Conservation (phyloP, 2,329 filamentous ascomycete species). For the Phoma herbarum region DNA sequence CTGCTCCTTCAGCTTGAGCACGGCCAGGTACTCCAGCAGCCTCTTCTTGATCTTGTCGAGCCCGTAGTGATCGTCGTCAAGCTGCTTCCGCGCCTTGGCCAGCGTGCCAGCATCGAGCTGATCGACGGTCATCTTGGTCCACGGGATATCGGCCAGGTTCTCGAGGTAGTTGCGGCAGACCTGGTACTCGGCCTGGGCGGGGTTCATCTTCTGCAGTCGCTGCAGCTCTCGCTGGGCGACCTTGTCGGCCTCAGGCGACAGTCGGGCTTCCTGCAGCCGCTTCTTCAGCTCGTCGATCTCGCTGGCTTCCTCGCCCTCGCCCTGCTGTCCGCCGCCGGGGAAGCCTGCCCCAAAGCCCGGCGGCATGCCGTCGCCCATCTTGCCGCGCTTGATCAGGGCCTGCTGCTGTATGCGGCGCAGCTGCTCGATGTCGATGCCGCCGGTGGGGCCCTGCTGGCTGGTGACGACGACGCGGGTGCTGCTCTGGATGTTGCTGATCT, state of each 20-base stretch:
- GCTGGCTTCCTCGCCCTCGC: conserved; percentile 83
- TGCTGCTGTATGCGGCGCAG: conserved; percentile 56
- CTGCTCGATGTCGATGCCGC: conserved; percentile 55
- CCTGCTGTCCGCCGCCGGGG: conserved; percentile 57
- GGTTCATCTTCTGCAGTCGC: conserved; percentile 92
- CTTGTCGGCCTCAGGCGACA: conserved; percentile 86
- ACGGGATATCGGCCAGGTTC: conserved; percentile 92
- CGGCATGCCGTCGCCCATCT: conserved; percentile 45
- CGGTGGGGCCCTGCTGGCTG: conserved; percentile 64
- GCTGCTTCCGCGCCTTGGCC: conserved; percentile 80
- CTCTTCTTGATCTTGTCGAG: conserved; percentile 98
- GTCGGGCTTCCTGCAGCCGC: conserved; percentile 79
- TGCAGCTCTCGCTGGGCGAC: conserved; percentile 90
- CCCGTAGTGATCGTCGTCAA: conserved; percentile 96
- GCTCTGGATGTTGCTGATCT: conserved; percentile 84
- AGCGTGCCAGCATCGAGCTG: conserved; percentile 84
- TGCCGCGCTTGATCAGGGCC: conserved; percentile 49
- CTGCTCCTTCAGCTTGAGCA: conserved; percentile 92
- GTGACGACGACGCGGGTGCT: conserved; percentile 86
- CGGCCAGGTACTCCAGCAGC: conserved; percentile 91
- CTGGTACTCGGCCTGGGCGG: conserved; percentile 94
- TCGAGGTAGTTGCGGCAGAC: conserved; percentile 94
- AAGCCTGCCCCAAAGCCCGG: conserved; percentile 53
- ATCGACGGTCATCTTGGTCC: conserved; percentile 85
- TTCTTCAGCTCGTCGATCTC: conserved; percentile 93